phyloP scores from a whole-genome alignment of 1,139 yeast genomes.

The Scheffersomyces segobiensis region DNA sequence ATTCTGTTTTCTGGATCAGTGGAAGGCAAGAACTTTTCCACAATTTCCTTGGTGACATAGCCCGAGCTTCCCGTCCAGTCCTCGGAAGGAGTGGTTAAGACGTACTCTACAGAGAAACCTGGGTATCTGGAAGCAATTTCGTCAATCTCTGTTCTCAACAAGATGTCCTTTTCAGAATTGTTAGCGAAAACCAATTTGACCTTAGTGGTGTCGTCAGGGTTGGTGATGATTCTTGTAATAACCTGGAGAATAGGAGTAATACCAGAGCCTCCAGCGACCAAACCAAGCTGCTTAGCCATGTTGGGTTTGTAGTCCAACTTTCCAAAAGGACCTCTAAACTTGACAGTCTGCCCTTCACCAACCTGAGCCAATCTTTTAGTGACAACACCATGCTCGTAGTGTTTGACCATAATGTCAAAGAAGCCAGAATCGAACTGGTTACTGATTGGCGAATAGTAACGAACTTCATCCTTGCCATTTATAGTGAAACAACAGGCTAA shows the following conservation, averaged over 20 bases:
- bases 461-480: constrained; percentile 60
- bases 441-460: constrained; percentile 76
- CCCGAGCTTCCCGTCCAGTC: constrained; percentile 64
- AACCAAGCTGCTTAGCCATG: constrained; percentile 60
- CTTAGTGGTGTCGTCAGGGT: constrained; percentile 62
- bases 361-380: constrained; percentile 64
- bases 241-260: constrained; percentile 79
- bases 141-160: constrained; percentile 68
- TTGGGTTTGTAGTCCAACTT: constrained; percentile 61
- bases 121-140: constrained; percentile 65
- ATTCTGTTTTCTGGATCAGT: constrained; percentile 46
- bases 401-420: constrained; percentile 72
- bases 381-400: constrained; percentile 68
- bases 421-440: constrained; percentile 69
- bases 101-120: constrained; percentile 54
- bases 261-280: constrained; percentile 85
- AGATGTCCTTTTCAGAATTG: constrained; percentile 70
- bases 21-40: constrained; percentile 52
- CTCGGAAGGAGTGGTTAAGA: constrained; percentile 35
- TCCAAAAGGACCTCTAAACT: constrained; percentile 79
- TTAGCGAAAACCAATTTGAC: constrained; percentile 67
- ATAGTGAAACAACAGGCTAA: constrained; percentile 59
- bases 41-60: constrained; percentile 56
- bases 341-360: constrained; percentile 63
- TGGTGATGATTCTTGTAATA: constrained; percentile 60